A percentile compares a stretch with the other conserved stretches of the same genome.
These are phyloP conservation scores for Wallacemonas rigidus DNA, from an alignment of 208 protist species.

Conservation along the genomic window DNA sequence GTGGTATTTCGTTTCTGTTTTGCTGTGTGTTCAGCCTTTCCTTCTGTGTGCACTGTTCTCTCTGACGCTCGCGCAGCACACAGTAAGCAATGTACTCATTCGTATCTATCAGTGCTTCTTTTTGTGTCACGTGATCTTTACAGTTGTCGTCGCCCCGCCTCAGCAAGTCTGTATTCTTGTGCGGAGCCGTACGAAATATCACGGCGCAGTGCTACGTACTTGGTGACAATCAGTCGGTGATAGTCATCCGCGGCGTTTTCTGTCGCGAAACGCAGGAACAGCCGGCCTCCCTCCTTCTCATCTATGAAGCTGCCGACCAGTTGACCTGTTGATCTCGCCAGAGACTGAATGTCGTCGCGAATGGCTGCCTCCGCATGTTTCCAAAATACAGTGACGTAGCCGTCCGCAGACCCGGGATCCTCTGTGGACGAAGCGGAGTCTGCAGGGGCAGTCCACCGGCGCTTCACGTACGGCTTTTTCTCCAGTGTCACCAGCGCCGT, in stretches of 20 bases:
- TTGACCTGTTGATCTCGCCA: constrained; percentile 5
- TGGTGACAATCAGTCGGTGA: constrained; percentile 28
- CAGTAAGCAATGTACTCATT: background rate
- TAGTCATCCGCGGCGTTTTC: constrained; percentile 48
- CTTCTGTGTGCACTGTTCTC: too few relatives aligned
- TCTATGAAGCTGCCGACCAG: constrained; percentile 53
- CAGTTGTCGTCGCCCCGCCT: background rate
- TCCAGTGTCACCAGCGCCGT: constrained; percentile 28
- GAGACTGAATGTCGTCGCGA: constrained; percentile 15
- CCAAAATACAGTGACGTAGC: constrained; percentile 54
- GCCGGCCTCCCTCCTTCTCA: constrained; percentile 62
- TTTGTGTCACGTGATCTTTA: background rate
- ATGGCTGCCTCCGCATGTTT: constrained; percentile 23
- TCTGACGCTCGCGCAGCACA: too few relatives aligned
- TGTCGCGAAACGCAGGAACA: constrained; percentile 50
- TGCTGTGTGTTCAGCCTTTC: too few relatives aligned
- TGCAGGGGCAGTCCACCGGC: background rate
- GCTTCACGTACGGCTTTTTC: constrained; percentile 52
- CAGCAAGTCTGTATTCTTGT: constrained; percentile 39
- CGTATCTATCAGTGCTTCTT: background rate
- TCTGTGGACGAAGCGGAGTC: background rate
- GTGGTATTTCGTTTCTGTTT: too few relatives aligned
- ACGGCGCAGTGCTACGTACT: constrained; percentile 33
- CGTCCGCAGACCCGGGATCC: constrained; percentile 2
- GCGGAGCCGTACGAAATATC: constrained; percentile 58